phyloP scores from a whole-genome alignment of 371 early-diverging fungal species.

The Actinomucor elegans region DNA sequence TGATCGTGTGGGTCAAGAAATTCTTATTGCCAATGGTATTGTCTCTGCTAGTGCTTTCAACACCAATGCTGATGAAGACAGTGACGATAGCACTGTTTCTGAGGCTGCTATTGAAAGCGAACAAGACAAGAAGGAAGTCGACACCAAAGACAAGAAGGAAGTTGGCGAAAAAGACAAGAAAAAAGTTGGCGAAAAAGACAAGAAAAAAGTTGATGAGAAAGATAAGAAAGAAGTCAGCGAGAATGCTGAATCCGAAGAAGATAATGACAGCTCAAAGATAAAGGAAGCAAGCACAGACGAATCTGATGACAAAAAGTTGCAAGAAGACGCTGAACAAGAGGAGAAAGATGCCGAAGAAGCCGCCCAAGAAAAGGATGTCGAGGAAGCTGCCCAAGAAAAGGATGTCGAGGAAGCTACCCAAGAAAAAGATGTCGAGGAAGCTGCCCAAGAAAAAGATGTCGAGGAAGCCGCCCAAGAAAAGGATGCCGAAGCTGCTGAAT shows the following conservation, averaged over 20 bases:
- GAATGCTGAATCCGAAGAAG: no score
- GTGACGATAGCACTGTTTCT: background rate
- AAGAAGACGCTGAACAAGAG: background rate
- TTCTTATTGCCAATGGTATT: background rate
- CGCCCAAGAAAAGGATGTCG: background rate
- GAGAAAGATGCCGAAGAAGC: slow-evolving; percentile 2
- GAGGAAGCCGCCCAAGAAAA: background rate
- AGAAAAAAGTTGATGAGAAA: background rate
- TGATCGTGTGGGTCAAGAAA: background rate
- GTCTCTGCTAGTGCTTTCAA: background rate
- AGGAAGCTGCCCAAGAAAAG: background rate
- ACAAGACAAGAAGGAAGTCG: background rate
- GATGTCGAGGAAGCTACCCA: background rate
- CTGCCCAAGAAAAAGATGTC: no score
- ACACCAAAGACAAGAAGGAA: background rate
- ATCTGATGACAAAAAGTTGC: background rate
- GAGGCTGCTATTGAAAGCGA: background rate
- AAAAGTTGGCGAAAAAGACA: background rate
- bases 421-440: background rate
- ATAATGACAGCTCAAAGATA: background rate
- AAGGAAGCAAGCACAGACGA: background rate
- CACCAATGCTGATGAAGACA: background rate
- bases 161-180: background rate
- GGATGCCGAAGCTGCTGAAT: background rate
- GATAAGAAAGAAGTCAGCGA: background rate